Conservation (phyloP, 768 basidiomycete species). For the Lentinula lateritia region DNA sequence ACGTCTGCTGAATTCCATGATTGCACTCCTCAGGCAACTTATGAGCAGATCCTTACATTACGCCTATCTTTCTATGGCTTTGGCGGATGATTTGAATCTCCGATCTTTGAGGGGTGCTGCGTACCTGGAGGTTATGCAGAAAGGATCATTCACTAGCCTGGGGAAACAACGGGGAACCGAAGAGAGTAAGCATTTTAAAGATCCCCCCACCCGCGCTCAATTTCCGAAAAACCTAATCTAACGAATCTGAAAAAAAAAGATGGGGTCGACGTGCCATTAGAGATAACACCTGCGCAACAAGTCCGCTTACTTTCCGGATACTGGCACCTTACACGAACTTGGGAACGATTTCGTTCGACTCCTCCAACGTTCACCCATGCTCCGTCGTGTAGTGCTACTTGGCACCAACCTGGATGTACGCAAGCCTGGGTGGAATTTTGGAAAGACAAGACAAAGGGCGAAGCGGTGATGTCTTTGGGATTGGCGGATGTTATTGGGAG, state of each 20-base stretch:
- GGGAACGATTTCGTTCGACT: constrained; percentile 56
- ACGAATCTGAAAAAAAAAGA: background rate
- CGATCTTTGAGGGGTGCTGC: constrained; percentile 55
- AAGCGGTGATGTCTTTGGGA: constrained; percentile 52
- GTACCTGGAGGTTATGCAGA: constrained; percentile 73
- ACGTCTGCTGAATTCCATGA: constrained; percentile 54
- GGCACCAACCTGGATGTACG: constrained; percentile 68
- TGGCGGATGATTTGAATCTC: constrained; percentile 66
- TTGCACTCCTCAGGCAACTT: constrained; percentile 50
- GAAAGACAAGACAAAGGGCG: constrained; percentile 67
- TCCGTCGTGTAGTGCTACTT: constrained; percentile 55
- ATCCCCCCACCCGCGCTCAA: background rate
- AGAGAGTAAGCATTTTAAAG: background rate
- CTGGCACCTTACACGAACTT: constrained; percentile 58
- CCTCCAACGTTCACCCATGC: constrained; percentile 66
- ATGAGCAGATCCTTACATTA: constrained; percentile 61
- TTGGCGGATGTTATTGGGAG: constrained; percentile 66
- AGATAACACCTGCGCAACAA: constrained; percentile 53
- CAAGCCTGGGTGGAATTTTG: constrained; percentile 77
- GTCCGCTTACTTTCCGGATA: constrained; percentile 66
- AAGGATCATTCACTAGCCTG: constrained; percentile 11
- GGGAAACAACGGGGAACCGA: background rate
- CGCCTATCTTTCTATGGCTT: constrained; percentile 67
- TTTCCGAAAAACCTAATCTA: background rate
- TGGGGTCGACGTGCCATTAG: constrained; percentile 22